A percentile compares a stretch with the other conserved stretches of the same genome.
phyloP scores from a whole-genome alignment of 2,329 filamentous ascomycete species.

The Curvularia sp. region DNA sequence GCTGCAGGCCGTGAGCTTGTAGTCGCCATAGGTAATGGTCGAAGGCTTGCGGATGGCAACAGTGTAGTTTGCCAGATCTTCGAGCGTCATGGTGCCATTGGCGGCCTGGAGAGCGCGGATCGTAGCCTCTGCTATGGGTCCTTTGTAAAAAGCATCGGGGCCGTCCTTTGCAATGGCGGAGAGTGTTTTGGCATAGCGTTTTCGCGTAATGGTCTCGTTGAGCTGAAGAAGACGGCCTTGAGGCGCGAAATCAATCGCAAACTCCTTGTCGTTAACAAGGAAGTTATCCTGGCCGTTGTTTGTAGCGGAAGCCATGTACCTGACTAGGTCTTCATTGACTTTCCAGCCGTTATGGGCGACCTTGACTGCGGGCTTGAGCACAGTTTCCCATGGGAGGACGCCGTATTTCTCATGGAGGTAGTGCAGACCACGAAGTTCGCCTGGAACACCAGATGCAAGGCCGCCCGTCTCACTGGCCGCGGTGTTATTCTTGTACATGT shows the following conservation, averaged over 20 bases:
- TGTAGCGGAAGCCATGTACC: conserved; percentile 69
- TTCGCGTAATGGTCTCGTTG: conserved; percentile 80
- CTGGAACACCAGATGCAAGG: conserved; percentile 71
- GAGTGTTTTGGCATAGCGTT: conserved; percentile 80
- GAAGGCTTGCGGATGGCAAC: conserved; percentile 69
- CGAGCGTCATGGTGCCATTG: conserved; percentile 85
- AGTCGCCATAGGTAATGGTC: conserved; percentile 65
- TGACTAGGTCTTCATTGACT: conserved; percentile 75
- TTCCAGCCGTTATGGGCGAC: conserved; percentile 67
- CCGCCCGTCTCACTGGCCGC: conserved; percentile 74
- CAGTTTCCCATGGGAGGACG: conserved; percentile 60
- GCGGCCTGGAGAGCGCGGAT: conserved; percentile 70
- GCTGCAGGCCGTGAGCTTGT: conserved; percentile 71
- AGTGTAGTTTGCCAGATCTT: conserved; percentile 77
- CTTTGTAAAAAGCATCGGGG: conserved; percentile 75
- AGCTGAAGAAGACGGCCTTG: conserved; percentile 74
- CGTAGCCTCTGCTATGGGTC: conserved; percentile 75
- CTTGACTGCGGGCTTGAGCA: conserved; percentile 76
- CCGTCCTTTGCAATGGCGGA: conserved; percentile 78
- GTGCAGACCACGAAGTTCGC: conserved; percentile 79
- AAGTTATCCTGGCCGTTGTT: conserved; percentile 64
- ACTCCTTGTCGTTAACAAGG: conserved; percentile 75
- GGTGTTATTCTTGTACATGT: conserved; percentile 82
- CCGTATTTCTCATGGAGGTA: conserved; percentile 78
- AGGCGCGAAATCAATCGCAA: conserved; percentile 88